Evolutionary conservation across 164 flowering plant genomes (phyloP), one percentile per base, ranked within the genome.

Genomic region (Cinnamomum micranthum): DNA sequence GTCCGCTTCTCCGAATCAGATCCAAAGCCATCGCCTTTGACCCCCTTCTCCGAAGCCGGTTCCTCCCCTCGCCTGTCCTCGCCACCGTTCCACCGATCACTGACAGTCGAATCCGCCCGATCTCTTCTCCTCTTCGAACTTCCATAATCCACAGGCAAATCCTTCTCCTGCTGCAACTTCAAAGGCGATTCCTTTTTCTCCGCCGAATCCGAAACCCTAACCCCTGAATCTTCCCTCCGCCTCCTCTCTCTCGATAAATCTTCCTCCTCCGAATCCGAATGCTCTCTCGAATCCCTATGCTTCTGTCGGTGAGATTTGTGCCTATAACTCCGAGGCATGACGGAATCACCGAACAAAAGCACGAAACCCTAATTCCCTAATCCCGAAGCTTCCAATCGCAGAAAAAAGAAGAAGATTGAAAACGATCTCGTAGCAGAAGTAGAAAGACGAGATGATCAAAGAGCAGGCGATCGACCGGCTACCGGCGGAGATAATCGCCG

Each of bases 241-340:
- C 71, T 79, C 77, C 72, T 67, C 31, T 77, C 82, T 33, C 77
- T 82, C 66, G 68, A 62, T 25, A 24, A 33, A 20, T 67, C 69
- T 31, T 67, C 69, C 33, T 65, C 78, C 24, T 80, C 85, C 15
- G 85, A 80, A 23, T 80, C 82, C 71, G 80, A 80, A 41, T 74
- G 75, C 11, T 87, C 86, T 65, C 72, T 83, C 19, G 23, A 79
- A 58, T 86, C 87, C 50, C 73, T 84, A 70, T 86, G 86, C 81
- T 85, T 88, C 75, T 80, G 86, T 80, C 80, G 86, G 70, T 84
- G 87, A n/a, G 87, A 85, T 73, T 88, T 89, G 78, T 86, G 90
- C 74, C 87, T 75, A 69, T 89, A 88, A 85, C 92, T 88, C 77
- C 85, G 75, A 77, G 92, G 87, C 94, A 90, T 90, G 76, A 69